Evolutionary conservation across 768 basidiomycete genomes (phyloP).

Genomic region (Hygrocybe coccinea): DNA sequence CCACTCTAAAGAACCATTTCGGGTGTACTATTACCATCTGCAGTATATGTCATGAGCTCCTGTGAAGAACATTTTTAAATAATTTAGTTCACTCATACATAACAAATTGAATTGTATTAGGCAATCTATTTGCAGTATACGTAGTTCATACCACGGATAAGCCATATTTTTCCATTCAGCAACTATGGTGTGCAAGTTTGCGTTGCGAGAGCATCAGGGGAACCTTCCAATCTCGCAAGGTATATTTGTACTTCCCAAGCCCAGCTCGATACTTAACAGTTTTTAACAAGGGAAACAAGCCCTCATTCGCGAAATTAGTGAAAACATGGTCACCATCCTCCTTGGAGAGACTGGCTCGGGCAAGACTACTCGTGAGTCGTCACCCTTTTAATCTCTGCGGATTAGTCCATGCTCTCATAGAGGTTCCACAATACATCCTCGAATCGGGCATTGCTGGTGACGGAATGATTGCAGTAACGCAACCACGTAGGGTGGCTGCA

Average conservation of each 20-base stretch:
- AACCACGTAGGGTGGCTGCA: slow-evolving; percentile 92
- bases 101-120: too few species aligned
- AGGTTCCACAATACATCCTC: slow-evolving; percentile 93
- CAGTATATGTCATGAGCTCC: too few species aligned
- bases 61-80: too few species aligned
- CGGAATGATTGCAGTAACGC: slow-evolving; percentile 86
- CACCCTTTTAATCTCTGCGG: background rate
- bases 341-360: slow-evolving; percentile 98
- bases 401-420: slow-evolving; percentile 38
- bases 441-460: slow-evolving; percentile 69
- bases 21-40: too few species aligned
- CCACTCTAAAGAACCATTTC: too few species aligned
- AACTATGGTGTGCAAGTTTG: too few species aligned
- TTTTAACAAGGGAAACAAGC: slow-evolving; percentile 59
- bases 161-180: too few species aligned
- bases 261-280: background rate
- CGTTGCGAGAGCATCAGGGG: background rate
- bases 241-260: background rate
- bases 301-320: slow-evolving; percentile 63
- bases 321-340: slow-evolving; percentile 82
- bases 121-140: too few species aligned
- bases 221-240: background rate
- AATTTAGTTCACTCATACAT: too few species aligned
- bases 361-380: slow-evolving; percentile 89
- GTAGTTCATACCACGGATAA: too few species aligned